These are phyloP conservation scores for Globisporangium mamillatum DNA, from an alignment of 352 stramenopile species.

Conservation along the genomic window DNA sequence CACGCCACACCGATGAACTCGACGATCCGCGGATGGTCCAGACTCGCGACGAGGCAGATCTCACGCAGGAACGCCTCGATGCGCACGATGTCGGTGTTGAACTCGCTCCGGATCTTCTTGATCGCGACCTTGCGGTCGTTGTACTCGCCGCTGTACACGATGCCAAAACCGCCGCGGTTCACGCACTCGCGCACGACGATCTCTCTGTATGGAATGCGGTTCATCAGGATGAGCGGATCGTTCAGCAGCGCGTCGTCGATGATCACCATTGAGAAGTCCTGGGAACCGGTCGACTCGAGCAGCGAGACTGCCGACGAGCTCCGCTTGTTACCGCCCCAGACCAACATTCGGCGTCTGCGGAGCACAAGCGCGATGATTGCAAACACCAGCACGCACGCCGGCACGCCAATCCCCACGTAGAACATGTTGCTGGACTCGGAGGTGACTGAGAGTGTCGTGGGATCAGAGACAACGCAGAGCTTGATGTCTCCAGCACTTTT, in stretches of 20 bases:
- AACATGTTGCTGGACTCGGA: neutral
- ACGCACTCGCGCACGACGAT: conserved; percentile 11
- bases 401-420: neutral
- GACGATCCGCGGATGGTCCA: conserved; percentile 9
- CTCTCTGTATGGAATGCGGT: conserved; percentile 14
- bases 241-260: conserved; percentile 13
- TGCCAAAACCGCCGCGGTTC: conserved; percentile 23
- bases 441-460: neutral
- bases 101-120: conserved; percentile 24
- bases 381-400: neutral
- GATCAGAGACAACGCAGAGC: conserved; percentile 1
- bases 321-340: neutral
- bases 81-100: conserved; percentile 17
- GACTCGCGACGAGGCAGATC: conserved; percentile 26
- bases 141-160: conserved; percentile 29
- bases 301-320: neutral
- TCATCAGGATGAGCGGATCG: conserved; percentile 20
- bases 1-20: neutral
- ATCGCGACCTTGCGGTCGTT: conserved; percentile 20
- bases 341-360: neutral
- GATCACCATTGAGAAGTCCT: conserved; percentile 3
- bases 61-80: conserved; percentile 29
- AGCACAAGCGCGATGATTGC: neutral
- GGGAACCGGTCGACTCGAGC: conserved; percentile 3
- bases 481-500: neutral